Conservation (phyloP, 371 early-diverging fungal species). For the Mortierella sp. region DNA sequence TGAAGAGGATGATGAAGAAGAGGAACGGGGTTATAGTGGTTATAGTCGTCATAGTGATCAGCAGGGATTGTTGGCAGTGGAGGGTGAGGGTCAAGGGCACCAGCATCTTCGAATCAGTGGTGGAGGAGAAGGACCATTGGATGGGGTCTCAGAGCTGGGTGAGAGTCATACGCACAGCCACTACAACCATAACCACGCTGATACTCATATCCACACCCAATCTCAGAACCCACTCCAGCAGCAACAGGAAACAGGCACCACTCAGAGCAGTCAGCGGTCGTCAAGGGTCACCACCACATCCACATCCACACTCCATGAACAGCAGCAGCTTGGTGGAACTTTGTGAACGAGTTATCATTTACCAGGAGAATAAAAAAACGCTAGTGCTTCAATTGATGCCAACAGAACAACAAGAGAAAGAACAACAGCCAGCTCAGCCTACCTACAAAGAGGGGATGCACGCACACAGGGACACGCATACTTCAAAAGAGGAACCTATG, state of each 20-base stretch:
- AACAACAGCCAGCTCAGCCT: not conserved
- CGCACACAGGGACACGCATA: not conserved
- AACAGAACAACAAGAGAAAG: not conserved
- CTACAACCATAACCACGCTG: not conserved
- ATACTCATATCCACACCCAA: not conserved
- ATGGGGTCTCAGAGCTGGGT: not conserved
- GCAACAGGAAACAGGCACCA: not conserved
- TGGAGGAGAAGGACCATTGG: not conserved
- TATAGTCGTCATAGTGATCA: not conserved
- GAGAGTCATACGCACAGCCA: conserved; percentile 12
- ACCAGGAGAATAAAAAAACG: not conserved
- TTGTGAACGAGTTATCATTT: not conserved
- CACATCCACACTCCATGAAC: not conserved
- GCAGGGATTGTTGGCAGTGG: not conserved
- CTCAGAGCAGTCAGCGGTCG: not conserved
- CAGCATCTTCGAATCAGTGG: not conserved
- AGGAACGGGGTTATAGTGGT: not conserved
- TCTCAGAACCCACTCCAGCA: not conserved
- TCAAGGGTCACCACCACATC: conserved; percentile 7
- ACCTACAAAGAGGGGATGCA: not conserved
- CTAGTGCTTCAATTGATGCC: not conserved
- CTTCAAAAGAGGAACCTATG: not conserved
- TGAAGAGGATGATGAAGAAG: conserved; percentile 11
- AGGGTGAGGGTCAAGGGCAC: conserved; percentile 1
- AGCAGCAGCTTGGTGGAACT: not conserved